Evolutionary conservation across 2,329 filamentous ascomycete genomes (phyloP).

Genomic region (Xylariaceae sp.): DNA sequence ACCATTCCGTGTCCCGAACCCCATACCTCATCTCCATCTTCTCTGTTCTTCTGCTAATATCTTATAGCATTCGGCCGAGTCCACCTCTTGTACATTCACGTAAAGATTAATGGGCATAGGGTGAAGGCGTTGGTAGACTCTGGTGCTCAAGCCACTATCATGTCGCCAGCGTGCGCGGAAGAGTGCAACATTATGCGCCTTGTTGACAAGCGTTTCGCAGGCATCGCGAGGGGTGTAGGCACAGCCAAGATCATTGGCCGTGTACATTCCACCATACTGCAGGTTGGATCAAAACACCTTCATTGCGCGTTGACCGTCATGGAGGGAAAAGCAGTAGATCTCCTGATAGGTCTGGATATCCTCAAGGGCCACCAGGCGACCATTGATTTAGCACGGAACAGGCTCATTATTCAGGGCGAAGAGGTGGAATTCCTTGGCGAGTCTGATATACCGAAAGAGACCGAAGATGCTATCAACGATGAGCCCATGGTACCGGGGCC

Average conservation of each 20-base stretch:
- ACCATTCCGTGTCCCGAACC: too few species aligned
- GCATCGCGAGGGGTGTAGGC: conserved; percentile 87
- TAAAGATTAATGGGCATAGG: conserved; percentile 86
- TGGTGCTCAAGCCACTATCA: conserved; percentile 95
- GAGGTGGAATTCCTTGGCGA: conserved; percentile 89
- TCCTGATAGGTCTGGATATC: conserved; percentile 93
- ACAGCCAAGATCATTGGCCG: conserved; percentile 92
- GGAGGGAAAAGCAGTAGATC: conserved; percentile 95
- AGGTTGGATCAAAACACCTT: conserved; percentile 80
- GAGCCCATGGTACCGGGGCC: conserved; percentile 83
- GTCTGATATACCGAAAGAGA: conserved; percentile 84
- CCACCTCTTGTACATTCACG: conserved; percentile 92
- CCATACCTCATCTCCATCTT: too few species aligned
- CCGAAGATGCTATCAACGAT: conserved; percentile 64
- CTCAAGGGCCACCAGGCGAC: conserved; percentile 90
- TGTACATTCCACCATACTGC: conserved; percentile 92
- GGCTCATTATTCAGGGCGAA: conserved; percentile 79
- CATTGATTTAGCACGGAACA: conserved; percentile 81
- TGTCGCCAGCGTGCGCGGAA: conserved; percentile 91
- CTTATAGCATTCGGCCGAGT: conserved; percentile 83
- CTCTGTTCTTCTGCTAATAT: conserved; percentile 16
- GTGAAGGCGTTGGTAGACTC: conserved; percentile 97
- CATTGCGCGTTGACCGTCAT: conserved; percentile 98
- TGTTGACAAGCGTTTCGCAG: conserved; percentile 86
- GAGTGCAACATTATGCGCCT: conserved; percentile 93